Percentiles rank a stretch among this genome's conserved stretches.
Conservation (phyloP, 306 rosid genomes). For the Medicago truncatula region DNA sequence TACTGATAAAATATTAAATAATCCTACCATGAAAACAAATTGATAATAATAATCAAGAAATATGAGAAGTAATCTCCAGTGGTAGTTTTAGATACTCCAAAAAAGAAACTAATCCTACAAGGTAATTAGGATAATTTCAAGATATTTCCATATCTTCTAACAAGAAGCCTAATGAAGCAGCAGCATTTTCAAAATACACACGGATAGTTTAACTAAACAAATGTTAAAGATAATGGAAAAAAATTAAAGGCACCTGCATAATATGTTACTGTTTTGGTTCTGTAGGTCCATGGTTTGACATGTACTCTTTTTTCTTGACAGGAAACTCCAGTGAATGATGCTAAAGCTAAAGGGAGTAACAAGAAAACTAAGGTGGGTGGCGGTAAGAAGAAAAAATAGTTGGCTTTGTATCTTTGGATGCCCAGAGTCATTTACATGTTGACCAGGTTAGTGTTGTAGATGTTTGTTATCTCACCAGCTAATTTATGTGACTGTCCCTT, state of each 20-base stretch:
- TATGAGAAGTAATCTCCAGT: neutral
- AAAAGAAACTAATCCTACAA: neutral
- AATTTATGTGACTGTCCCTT: neutral
- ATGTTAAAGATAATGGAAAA: neutral
- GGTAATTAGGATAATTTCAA: neutral
- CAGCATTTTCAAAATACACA: conserved; percentile 13
- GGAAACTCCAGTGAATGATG: conserved; percentile 62
- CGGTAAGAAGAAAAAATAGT: conserved; percentile 68
- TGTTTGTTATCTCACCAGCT: neutral
- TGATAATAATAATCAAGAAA: neutral
- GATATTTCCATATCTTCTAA: conserved; percentile 1
- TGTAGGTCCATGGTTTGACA: conserved; percentile 14
- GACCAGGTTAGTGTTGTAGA: conserved; percentile 47
- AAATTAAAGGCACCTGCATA: neutral
- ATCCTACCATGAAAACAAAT: neutral
- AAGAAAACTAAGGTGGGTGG: conserved; percentile 55
- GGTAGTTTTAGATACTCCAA: neutral
- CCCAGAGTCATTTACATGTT: conserved; percentile 35
- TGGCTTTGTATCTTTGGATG: conserved; percentile 7
- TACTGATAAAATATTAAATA: neutral
- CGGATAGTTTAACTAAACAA: neutral
- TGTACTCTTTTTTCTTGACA: conserved; percentile 42
- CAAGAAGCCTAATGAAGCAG: conserved; percentile 20
- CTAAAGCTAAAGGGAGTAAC: conserved; percentile 61
- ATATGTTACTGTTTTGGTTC: conserved; percentile 16